Base-by-base conservation (phyloP, 257 asterid genomes). In the Lycium barbarum region DNA sequence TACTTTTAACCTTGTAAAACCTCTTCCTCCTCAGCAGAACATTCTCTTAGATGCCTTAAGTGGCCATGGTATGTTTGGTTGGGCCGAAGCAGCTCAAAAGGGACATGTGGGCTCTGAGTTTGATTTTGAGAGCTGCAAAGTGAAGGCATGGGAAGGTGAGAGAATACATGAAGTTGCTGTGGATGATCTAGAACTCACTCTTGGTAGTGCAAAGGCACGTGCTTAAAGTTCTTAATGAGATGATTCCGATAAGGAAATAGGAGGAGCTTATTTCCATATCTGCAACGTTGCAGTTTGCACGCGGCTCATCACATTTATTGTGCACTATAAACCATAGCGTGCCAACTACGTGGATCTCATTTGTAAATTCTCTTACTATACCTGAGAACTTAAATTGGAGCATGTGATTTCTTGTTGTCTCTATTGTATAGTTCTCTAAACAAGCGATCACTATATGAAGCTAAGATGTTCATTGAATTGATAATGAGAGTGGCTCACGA, bases 1-100 rank as follows among this genome's bases (percentile, higher is more conserved):
- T 33, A 93, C 97, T 85, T 92, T 90, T 83, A 93, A 93, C 84
- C 93, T 93, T 5, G 87, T 93, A 49, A 93, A 91, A 84, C 92
- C 92, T 15, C 84, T 85, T 83, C 87, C 93, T 73, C 91, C 93
- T 73, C 91, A 84, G 85, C 87, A 67, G 47, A 85, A 70, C 86
- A 66, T 74, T 83, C 86, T 83, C 13, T 67, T 45, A 82, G 74
- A 63, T 22, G 78, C 63, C 49, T 82, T 63, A 82, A 61, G 51
- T 63, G 82, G 82, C 2, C 84, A 76, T 45, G 91, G 84, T 18
- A 45, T 70, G 55, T n/a, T 82, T 82, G 82, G 65, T 9, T 78
- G 82, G 65, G 82, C 5, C 3, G 65, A 78, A 78, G 65, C 82
- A 53, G 58, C 67, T 40, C 55, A 83, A 18, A 83, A 71, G 59